Evolutionary conservation across 768 basidiomycete genomes (phyloP), one percentile per base, ranked within the genome.

Genomic region (Tremella mesenterica): DNA sequence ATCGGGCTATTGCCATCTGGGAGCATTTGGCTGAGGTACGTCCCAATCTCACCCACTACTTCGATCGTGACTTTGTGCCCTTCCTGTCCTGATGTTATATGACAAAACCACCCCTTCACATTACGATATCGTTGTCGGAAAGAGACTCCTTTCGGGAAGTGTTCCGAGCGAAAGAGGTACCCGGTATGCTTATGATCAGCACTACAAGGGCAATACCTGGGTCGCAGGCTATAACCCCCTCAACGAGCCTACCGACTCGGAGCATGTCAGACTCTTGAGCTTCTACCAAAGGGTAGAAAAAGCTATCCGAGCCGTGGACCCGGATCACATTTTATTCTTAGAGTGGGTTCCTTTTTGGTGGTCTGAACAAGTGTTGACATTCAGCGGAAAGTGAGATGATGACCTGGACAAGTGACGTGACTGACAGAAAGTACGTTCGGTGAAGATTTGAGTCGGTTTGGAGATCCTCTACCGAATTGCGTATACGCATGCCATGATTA

Each of bases 221-320:
- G 82, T 89, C 54, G 87, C 86, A 1, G 85, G 87, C 16, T 90
- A 86, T 75, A 89, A 89, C 72, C 85, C 83, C 3, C 76, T 90
- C 44, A 91, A 89, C 78, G 87, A 90, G 74, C 83, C 85, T 31
- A 81, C 86, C 2, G 87, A 88, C 66, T 75, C 81, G 14, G 75
- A 80, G 44, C 85, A 86, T 70, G 78, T 75, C 10, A 77, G 83
- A 44, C 73, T 90, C 49, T 64, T 87, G 56, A 69, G 58, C 6
- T 87, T 84, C 75, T 88, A 88, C 74, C 78, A 81, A 60, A 75
- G 80, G 16, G 76, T 86, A 23, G 79, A 87, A 73, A 75, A 74
- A 18, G 84, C 83, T 23, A 87, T 91, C 67, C 82, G 85, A 36
- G 76, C 77, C 20, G 73, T 83, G 48, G 88, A 90, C 72, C 74